phyloP scores from a whole-genome alignment of 2,329 filamentous ascomycete species.

The Parastagonospora avenae region DNA sequence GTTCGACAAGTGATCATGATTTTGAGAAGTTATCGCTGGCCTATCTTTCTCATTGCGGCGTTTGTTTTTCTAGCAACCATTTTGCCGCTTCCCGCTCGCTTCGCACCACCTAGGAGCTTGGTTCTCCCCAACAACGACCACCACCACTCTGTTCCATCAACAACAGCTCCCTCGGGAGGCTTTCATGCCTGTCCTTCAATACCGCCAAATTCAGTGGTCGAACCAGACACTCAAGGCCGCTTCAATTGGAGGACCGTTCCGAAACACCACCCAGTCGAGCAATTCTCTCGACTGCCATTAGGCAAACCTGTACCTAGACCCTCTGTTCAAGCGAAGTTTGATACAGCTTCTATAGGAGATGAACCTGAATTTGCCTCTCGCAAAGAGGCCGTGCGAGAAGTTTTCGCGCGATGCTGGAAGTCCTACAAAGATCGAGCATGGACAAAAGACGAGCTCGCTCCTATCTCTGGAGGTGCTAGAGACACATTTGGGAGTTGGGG shows the following conservation, averaged over 20 bases:
- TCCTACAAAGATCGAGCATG: slow-evolving; percentile 58
- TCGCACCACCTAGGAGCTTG: slow-evolving; percentile 4
- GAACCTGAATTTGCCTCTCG: slow-evolving; percentile 44
- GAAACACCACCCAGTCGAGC: slow-evolving; percentile 10
- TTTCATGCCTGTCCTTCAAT: slow-evolving; percentile 15
- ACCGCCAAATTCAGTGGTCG: slow-evolving; percentile 12
- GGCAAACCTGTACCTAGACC: slow-evolving; percentile 1
- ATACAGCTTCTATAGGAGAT: not conserved
- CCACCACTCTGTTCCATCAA: not conserved
- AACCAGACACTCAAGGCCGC: slow-evolving; percentile 13
- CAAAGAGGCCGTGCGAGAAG: slow-evolving; percentile 42
- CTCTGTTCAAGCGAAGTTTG: slow-evolving; percentile 10
- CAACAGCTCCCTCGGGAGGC: not conserved
- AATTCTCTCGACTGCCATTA: slow-evolving; percentile 11
- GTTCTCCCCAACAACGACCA: slow-evolving; percentile 7
- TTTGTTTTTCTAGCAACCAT: slow-evolving; percentile 12
- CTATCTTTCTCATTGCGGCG: slow-evolving; percentile 7
- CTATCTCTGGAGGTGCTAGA: slow-evolving; percentile 45
- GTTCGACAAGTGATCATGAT: slow-evolving; percentile 8
- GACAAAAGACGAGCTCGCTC: slow-evolving; percentile 54
- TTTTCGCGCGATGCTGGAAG: slow-evolving; percentile 48
- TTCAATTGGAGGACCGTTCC: slow-evolving; percentile 21
- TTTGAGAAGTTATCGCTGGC: slow-evolving; percentile 16
- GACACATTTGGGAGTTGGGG: slow-evolving; percentile 54
- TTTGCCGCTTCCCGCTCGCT: slow-evolving; percentile 10